phyloP scores from a whole-genome alignment of 2,329 filamentous ascomycete genomes.

The Diaporthe destruens region DNA sequence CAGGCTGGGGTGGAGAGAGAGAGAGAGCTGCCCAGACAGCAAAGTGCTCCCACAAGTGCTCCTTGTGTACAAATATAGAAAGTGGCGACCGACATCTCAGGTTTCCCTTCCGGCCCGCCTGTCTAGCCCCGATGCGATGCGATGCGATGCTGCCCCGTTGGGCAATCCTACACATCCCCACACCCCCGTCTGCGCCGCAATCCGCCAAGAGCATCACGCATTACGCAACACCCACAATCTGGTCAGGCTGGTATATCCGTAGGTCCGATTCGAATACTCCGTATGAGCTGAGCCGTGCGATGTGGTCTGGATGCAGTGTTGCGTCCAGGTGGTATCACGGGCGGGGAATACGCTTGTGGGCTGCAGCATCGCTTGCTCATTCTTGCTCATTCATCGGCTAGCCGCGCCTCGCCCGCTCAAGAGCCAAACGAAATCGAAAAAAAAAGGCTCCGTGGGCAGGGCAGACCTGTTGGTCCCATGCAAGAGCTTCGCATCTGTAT shows the following conservation, averaged over 20 bases:
- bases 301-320: background rate
- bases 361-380: background rate
- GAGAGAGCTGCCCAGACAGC: no score
- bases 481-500: slow-evolving; percentile 6
- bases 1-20: background rate
- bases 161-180: slow-evolving; percentile 24
- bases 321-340: background rate
- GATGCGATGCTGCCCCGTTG: slow-evolving; percentile 19
- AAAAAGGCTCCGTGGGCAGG: background rate
- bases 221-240: background rate
- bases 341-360: background rate
- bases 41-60: background rate
- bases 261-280: background rate
- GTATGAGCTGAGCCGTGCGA: background rate
- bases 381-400: slow-evolving; percentile 10
- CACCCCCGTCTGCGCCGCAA: slow-evolving; percentile 16
- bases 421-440: background rate
- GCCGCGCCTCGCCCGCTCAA: slow-evolving; percentile 12
- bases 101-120: slow-evolving; percentile 1
- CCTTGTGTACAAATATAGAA: slow-evolving; percentile 17
- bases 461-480: slow-evolving; percentile 22
- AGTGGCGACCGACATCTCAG: slow-evolving; percentile 24
- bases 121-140: slow-evolving; percentile 21
- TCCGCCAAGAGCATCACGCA: slow-evolving; percentile 12
- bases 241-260: background rate